phyloP scores from a whole-genome alignment of 352 stramenopile genomes.

The Hyaloperonospora arabidopsidis region DNA sequence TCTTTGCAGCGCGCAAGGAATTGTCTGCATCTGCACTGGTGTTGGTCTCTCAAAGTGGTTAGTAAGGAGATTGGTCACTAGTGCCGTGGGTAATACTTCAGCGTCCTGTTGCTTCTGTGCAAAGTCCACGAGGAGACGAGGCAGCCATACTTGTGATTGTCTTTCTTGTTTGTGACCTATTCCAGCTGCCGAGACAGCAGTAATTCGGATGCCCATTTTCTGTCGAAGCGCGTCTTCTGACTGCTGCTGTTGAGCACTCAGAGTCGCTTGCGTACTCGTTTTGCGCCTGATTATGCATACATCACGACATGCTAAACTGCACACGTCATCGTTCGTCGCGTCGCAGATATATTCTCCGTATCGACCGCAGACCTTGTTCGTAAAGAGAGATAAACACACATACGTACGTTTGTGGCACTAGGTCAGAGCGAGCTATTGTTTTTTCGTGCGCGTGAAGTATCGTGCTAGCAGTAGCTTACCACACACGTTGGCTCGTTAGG shows the following conservation, averaged over 20 bases:
- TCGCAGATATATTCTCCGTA: constrained; percentile 80
- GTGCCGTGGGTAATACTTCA: constrained; percentile 19
- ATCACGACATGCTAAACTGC: constrained; percentile 69
- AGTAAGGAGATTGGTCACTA: constrained; percentile 35
- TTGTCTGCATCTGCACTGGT: constrained; percentile 70
- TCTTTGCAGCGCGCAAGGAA: constrained; percentile 40
- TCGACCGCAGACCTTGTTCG: constrained; percentile 47
- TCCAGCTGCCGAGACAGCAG: constrained; percentile 1
- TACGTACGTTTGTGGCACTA: too few relatives aligned
- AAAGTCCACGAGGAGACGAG: constrained; percentile 21
- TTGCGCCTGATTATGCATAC: constrained; percentile 21
- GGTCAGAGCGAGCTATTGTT: too few relatives aligned
- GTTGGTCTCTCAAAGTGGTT: constrained; percentile 39
- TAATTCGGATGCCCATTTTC: constrained; percentile 30
- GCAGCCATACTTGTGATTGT: constrained; percentile 1
- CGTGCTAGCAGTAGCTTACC: constrained; percentile 16
- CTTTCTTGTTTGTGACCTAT: not conserved
- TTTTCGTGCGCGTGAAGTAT: too few relatives aligned
- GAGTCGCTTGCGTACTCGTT: not conserved
- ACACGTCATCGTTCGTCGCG: constrained; percentile 75
- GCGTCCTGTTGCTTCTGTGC: constrained; percentile 19
- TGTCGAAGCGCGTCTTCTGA: constrained; percentile 18
- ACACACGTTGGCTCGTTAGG: constrained; percentile 38
- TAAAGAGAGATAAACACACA: too few relatives aligned
- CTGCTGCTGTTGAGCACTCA: not conserved